Conservation (phyloP, 1,284 basidiomycete species). For the Cutaneotrichosporon sp. region DNA sequence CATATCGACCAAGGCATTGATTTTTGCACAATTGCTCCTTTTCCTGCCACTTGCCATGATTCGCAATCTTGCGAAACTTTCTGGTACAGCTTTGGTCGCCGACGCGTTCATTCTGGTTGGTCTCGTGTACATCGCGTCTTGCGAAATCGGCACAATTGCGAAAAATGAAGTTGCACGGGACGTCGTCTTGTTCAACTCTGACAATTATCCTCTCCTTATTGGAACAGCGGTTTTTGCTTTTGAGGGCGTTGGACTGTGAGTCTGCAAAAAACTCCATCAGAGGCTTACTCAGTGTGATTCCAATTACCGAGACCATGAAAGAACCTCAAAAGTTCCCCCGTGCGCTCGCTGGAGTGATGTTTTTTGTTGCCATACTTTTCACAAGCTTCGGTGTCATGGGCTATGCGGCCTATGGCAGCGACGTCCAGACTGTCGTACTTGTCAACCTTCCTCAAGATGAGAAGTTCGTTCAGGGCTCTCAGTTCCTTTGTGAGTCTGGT, state of each 20-base stretch:
- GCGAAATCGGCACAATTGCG: slow-evolving; percentile 65
- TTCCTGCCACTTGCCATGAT: slow-evolving; percentile 84
- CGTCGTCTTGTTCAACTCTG: slow-evolving; percentile 79
- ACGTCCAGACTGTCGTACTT: slow-evolving; percentile 89
- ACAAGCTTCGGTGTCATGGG: slow-evolving; percentile 83
- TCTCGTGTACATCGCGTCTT: slow-evolving; percentile 75
- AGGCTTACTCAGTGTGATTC: slow-evolving; percentile 59
- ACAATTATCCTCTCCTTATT: slow-evolving; percentile 84
- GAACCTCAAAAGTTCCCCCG: slow-evolving; percentile 89
- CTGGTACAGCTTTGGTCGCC: slow-evolving; percentile 84
- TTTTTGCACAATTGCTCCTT: slow-evolving; percentile 73
- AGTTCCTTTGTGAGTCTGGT: slow-evolving; percentile 61
- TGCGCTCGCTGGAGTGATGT: slow-evolving; percentile 86
- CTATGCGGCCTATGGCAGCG: slow-evolving; percentile 80
- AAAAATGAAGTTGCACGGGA: slow-evolving; percentile 65
- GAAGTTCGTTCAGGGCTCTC: slow-evolving; percentile 82
- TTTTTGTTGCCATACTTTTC: slow-evolving; percentile 64
- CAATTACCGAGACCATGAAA: slow-evolving; percentile 91
- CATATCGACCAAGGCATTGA: slow-evolving; percentile 72
- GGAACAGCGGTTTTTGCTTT: slow-evolving; percentile 98
- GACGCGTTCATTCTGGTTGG: slow-evolving; percentile 94
- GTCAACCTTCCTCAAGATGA: slow-evolving; percentile 83
- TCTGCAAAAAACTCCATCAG: slow-evolving; percentile 14
- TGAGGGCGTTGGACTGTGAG: slow-evolving; percentile 89
- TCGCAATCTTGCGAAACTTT: slow-evolving; percentile 85